Base-by-base conservation (phyloP, 345 rosid genomes). In the Chamaenerion angustifolium region DNA sequence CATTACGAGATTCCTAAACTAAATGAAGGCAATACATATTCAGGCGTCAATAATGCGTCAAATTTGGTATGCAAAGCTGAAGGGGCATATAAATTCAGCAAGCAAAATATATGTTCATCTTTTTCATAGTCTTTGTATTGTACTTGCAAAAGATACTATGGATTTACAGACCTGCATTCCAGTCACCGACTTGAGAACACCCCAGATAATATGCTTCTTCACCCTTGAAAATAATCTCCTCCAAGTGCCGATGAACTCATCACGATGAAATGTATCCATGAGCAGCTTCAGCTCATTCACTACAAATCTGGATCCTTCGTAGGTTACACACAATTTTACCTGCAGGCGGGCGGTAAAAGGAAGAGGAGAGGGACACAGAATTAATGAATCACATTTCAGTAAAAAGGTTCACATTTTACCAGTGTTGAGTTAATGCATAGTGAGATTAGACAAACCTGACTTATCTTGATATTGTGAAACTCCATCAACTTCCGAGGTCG, bases 171-270 rank as follows among this genome's bases (percentile, higher is more conserved):
- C 98, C 90, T 92, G 98, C 99, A 92, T 84, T 65, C 96, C 99
- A 0, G 99, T 85, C 45, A 88, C 95, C 35, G 96, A 92, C 78
- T 92, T 92, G 37, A 92, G 59, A 56, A 90, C 95, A 51, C 96
- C 98, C 98, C 98, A 92, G 45, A 87, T 87, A 11, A 92, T 87
- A 65, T 88, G 96, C 71, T 92, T 92, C 77, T 92, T 92, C 42
- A 92, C 99, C 53, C 96, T 81, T 37, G 99, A 88, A 69, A 88
- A 88, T n/a, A 92, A 74, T 65, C 85, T 80, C 68, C 96, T 88
- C 99, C 99, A 88, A 15, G 94, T 88, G 52, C 96, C 96, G 48
- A 83, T 80, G 64, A 92, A 85, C 76, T 82, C 95, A 21, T 52
- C 76, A 4, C 85, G 84, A 59, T 84, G 86, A 71, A 82, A 88